Percentiles rank a stretch among this genome's conserved stretches.
Conservation (phyloP, 148 eudicot genomes). For the Pharnaceum exiguum region DNA sequence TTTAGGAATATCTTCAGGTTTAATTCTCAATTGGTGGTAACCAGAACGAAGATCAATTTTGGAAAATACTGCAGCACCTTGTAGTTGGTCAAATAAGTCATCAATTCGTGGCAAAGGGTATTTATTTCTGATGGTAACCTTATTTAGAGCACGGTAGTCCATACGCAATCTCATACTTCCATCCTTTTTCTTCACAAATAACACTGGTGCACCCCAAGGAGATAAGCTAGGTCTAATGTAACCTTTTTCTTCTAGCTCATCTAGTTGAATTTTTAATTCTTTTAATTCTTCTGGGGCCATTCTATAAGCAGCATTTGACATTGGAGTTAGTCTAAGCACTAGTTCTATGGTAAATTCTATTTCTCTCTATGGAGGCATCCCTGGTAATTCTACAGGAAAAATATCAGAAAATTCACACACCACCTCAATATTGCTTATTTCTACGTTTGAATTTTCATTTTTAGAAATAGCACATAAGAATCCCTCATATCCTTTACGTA, state of each 20-base stretch:
- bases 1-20: not conserved
- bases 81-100: constrained; percentile 5
- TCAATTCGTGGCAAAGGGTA: constrained; percentile 10
- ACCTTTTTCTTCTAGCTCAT: not conserved
- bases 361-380: not conserved
- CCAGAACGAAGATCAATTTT: constrained; percentile 10
- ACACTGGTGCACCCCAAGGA: not conserved
- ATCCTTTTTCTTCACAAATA: constrained; percentile 18
- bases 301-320: not conserved
- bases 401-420: constrained; percentile 1
- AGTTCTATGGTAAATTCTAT: not conserved
- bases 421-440: not conserved
- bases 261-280: not conserved
- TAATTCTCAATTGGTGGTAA: not conserved
- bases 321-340: not conserved
- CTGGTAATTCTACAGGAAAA: not conserved
- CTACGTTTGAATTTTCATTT: too few species aligned
- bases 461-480: too few species aligned
- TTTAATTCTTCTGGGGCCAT: not conserved
- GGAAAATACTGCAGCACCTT: not conserved
- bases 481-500: too few species aligned
- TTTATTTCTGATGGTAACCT: constrained; percentile 5
- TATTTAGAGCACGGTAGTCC: constrained; percentile 6
- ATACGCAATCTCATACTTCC: constrained; percentile 5
- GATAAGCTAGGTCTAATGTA: not conserved